A percentile compares a stretch with the other conserved stretches of the same genome.
Conservation (phyloP, 495 filamentous ascomycete genomes). For the Penicillium paradoxum region DNA sequence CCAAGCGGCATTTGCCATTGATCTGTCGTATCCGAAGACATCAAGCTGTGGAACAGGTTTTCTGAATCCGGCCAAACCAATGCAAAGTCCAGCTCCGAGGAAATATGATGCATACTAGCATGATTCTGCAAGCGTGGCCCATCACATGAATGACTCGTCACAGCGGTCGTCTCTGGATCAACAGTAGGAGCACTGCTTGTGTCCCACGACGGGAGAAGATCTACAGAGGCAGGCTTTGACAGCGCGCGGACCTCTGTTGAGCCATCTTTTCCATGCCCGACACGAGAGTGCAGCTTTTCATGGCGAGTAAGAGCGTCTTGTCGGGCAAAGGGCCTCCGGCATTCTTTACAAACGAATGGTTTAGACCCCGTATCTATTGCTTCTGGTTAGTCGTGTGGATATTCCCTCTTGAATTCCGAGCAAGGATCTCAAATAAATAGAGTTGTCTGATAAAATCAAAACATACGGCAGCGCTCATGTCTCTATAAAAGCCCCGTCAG, state of each 20-base stretch:
- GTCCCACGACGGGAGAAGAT: constrained; percentile 26
- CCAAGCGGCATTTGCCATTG: constrained; percentile 47
- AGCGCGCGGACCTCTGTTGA: constrained; percentile 15
- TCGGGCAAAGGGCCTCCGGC: constrained; percentile 40
- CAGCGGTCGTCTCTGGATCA: constrained; percentile 19
- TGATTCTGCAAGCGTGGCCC: constrained; percentile 17
- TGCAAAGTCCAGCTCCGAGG: constrained; percentile 39
- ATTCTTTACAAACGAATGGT: constrained; percentile 42
- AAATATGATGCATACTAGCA: constrained; percentile 22
- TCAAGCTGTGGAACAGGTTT: constrained; percentile 44
- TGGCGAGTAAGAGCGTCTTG: constrained; percentile 47
- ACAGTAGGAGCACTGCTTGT: constrained; percentile 21
- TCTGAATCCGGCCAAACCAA: constrained; percentile 48
- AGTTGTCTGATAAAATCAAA: neutral
- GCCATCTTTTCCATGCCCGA: constrained; percentile 22
- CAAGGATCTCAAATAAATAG: neutral
- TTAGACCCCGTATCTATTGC: constrained; percentile 43
- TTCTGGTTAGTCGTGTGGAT: constrained; percentile 14
- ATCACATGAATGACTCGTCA: constrained; percentile 26
- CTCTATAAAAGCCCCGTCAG: constrained; percentile 38
- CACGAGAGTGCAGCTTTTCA: constrained; percentile 42
- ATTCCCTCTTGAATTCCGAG: neutral
- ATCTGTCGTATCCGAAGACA: constrained; percentile 38
- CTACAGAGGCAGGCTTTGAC: constrained; percentile 18
- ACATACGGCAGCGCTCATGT: constrained; percentile 47